These are phyloP conservation scores for Haplographium delicatum DNA, from an alignment of 495 filamentous ascomycete species.

Conservation along the genomic window DNA sequence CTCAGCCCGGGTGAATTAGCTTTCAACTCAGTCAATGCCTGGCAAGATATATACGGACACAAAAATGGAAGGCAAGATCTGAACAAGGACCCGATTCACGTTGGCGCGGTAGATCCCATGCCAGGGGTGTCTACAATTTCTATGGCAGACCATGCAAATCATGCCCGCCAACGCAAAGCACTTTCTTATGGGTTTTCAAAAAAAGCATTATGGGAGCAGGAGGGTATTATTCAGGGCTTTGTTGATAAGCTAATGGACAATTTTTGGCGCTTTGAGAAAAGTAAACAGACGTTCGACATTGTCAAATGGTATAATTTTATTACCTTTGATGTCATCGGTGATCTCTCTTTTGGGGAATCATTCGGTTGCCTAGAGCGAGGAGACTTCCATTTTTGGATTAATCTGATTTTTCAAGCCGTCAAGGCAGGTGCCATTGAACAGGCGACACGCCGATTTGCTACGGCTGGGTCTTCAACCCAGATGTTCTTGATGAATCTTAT, in stretches of 20 bases:
- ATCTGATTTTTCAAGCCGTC: slow-evolving; percentile 25
- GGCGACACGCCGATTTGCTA: background rate
- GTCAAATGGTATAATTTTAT: slow-evolving; percentile 44
- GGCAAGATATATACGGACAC: slow-evolving; percentile 5
- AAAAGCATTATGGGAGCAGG: slow-evolving; percentile 39
- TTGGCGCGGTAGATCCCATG: background rate
- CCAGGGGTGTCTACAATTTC: slow-evolving; percentile 29
- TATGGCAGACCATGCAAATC: background rate
- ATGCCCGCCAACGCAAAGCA: background rate
- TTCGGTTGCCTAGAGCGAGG: slow-evolving; percentile 42
- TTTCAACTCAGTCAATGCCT: background rate
- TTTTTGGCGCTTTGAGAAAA: slow-evolving; percentile 7
- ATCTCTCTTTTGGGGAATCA: slow-evolving; percentile 49
- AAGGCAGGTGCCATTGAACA: background rate
- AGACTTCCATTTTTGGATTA: slow-evolving; percentile 41
- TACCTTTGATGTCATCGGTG: slow-evolving; percentile 51
- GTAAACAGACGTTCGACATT: slow-evolving; percentile 31
- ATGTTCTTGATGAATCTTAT: background rate
- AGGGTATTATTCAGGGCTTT: slow-evolving; percentile 38
- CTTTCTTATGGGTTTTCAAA: slow-evolving; percentile 48
- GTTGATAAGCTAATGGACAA: slow-evolving; percentile 40
- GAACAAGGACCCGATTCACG: background rate
- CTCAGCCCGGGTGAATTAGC: background rate
- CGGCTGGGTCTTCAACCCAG: background rate
- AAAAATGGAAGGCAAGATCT: background rate